Conservation (phyloP, 768 basidiomycete species). For the Chlorophyllum brunneum region DNA sequence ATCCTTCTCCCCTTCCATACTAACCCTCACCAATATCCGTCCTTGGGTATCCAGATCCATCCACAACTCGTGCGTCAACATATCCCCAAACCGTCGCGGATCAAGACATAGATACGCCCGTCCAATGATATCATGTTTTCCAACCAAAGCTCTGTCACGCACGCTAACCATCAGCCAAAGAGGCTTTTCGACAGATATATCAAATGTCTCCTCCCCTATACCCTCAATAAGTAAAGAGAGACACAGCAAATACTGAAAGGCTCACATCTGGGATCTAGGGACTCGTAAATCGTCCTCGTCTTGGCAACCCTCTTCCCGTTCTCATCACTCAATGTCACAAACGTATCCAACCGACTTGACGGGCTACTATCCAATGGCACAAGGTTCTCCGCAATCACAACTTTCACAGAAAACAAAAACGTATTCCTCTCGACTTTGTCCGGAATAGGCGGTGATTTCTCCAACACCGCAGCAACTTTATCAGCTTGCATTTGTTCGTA, state of each 20-base stretch:
- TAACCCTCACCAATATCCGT: constrained; percentile 80
- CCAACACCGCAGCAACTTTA: constrained; percentile 65
- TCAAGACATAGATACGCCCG: constrained; percentile 91
- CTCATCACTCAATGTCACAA: constrained; percentile 93
- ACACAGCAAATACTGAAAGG: constrained; percentile 13
- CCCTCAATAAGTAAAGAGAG: neutral
- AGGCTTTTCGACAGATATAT: constrained; percentile 89
- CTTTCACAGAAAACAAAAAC: constrained; percentile 92
- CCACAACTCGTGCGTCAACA: constrained; percentile 88
- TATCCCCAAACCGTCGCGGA: constrained; percentile 83
- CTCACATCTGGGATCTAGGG: constrained; percentile 85
- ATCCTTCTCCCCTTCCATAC: constrained; percentile 99
- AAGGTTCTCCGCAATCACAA: constrained; percentile 88
- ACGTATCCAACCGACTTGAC: constrained; percentile 83
- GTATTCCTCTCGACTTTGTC: constrained; percentile 62
- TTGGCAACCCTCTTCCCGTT: constrained; percentile 86
- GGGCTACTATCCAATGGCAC: constrained; percentile 71
- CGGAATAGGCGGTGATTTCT: constrained; percentile 63
- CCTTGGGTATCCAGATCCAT: constrained; percentile 86
- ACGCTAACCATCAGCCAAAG: constrained; percentile 97
- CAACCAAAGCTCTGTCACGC: constrained; percentile 83
- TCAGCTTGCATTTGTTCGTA: constrained; percentile 91
- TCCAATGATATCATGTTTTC: constrained; percentile 91
- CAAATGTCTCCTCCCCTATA: constrained; percentile 95
- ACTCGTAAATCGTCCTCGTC: constrained; percentile 94